These are phyloP conservation scores for Cercospora berteroae DNA, from an alignment of 2,329 filamentous ascomycete species.

Conservation along the genomic window DNA sequence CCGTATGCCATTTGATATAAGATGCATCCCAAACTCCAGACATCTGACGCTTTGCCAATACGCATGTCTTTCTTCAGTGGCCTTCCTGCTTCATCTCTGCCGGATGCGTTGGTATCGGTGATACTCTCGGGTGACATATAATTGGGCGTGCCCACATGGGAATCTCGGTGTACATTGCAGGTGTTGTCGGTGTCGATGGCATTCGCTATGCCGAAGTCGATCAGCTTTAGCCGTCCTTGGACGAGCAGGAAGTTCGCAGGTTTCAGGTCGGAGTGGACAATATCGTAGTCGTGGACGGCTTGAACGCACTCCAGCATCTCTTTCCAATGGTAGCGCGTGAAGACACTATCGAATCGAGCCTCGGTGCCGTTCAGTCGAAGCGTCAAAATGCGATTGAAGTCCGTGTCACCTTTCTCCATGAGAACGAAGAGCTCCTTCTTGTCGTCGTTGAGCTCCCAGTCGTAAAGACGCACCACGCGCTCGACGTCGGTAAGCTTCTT, in stretches of 20 bases:
- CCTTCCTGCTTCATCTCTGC: constrained; percentile 44
- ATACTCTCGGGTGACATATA: constrained; percentile 98
- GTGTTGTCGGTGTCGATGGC: constrained; percentile 95
- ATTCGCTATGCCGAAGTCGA: constrained; percentile 98
- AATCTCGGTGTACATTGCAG: constrained; percentile 94
- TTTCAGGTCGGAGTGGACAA: constrained; percentile 96
- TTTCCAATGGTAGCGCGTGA: constrained; percentile 98
- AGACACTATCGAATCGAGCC: constrained; percentile 77
- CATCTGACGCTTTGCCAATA: constrained; percentile 89
- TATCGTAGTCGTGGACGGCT: constrained; percentile 82
- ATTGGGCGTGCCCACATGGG: constrained; percentile 92
- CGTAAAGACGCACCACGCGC: constrained; percentile 83
- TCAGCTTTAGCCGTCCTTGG: constrained; percentile 85
- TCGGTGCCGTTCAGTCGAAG: constrained; percentile 66
- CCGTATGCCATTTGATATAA: constrained; percentile 98
- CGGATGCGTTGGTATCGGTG: constrained; percentile 72
- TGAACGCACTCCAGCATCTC: constrained; percentile 97
- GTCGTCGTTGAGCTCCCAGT: constrained; percentile 90
- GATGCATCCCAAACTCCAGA: constrained; percentile 96
- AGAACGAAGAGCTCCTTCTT: constrained; percentile 82
- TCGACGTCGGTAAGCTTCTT: constrained; percentile 80
- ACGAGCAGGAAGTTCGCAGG: constrained; percentile 96
- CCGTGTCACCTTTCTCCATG: constrained; percentile 96
- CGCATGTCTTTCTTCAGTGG: constrained; percentile 77
- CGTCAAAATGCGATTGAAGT: constrained; percentile 81